phyloP scores from a whole-genome alignment of 2,329 filamentous ascomycete genomes.

The Alternaria sp. region DNA sequence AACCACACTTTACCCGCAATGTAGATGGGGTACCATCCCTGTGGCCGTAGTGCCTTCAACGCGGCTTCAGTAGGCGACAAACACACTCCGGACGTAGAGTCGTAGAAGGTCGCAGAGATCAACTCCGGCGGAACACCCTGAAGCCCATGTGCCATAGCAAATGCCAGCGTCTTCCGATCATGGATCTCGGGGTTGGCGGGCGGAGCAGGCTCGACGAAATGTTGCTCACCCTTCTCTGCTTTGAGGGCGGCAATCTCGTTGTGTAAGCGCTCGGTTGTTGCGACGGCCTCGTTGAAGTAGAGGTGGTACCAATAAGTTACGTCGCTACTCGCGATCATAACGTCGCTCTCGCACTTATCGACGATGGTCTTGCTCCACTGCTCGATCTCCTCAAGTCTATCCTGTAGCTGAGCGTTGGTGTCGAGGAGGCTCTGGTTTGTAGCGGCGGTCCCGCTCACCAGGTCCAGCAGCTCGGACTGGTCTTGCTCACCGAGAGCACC shows the following conservation, averaged over 20 bases:
- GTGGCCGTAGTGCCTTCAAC: slow-evolving; percentile 1
- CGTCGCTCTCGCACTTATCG: not conserved
- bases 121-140: not conserved
- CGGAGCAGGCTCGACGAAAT: not conserved
- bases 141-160: not conserved
- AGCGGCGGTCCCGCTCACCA: not conserved
- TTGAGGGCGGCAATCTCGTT: slow-evolving; percentile 3
- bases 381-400: not conserved
- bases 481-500: not conserved
- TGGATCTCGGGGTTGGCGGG: not conserved
- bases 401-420: not conserved
- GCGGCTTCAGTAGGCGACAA: slow-evolving; percentile 8
- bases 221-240: not conserved
- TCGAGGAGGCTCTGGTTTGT: not conserved
- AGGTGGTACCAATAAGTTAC: not conserved
- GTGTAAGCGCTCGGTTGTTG: not conserved
- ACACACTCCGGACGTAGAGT: not conserved
- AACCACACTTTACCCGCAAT: slow-evolving; percentile 5
- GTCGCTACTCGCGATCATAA: not conserved
- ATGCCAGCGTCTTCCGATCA: not conserved
- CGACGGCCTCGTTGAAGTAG: slow-evolving; percentile 1
- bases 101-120: not conserved
- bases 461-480: not conserved
- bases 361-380: not conserved
- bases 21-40: not conserved